Conservation (phyloP, 2,329 filamentous ascomycete species). For the Epichloe scottii region DNA sequence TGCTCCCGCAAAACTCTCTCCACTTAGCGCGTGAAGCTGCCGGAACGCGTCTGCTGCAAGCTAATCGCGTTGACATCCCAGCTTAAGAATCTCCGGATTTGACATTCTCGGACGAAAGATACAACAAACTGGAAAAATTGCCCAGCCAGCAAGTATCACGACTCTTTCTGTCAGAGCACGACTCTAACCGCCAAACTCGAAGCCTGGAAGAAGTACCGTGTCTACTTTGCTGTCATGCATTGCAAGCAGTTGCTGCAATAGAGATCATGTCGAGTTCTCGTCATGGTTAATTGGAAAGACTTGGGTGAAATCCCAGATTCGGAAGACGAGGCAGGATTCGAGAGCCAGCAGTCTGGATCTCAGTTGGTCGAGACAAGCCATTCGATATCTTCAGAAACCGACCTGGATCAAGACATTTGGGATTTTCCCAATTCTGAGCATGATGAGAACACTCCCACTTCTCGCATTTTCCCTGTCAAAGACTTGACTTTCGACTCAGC, state of each 20-base stretch:
- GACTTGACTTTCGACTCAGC: constrained; percentile 4
- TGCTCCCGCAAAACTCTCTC: neutral
- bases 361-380: neutral
- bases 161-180: neutral
- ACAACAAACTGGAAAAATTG: neutral
- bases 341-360: constrained; percentile 18
- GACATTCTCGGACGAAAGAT: neutral
- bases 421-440: constrained; percentile 23
- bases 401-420: constrained; percentile 18
- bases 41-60: constrained; percentile 16
- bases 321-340: constrained; percentile 33
- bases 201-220: neutral
- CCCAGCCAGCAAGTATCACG: neutral
- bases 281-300: constrained; percentile 37
- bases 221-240: neutral
- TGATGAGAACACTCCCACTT: constrained; percentile 6
- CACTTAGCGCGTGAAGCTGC: constrained; percentile 3
- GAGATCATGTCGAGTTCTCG: constrained; percentile 17
- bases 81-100: neutral
- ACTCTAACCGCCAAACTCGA: neutral
- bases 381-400: neutral
- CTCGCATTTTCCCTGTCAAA: constrained; percentile 2
- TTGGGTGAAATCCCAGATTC: constrained; percentile 39
- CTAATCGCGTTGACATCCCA: constrained; percentile 11
- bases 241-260: constrained; percentile 1